These are phyloP conservation scores for Aspergillus kassunensis DNA, from an alignment of 495 filamentous ascomycete species.

Conservation along the genomic window DNA sequence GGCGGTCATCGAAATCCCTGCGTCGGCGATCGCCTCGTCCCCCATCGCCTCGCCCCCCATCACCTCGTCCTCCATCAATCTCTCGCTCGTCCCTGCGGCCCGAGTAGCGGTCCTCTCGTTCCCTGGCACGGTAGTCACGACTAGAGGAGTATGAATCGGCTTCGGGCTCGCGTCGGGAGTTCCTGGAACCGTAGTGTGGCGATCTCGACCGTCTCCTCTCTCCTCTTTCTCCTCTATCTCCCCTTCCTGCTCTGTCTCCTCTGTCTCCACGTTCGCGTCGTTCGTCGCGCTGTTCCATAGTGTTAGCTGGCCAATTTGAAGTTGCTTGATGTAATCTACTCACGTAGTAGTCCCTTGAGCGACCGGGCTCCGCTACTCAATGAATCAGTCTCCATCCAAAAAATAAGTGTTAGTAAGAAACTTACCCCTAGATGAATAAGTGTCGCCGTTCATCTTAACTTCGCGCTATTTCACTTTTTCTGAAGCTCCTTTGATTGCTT, in stretches of 20 bases:
- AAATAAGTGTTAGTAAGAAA: neutral
- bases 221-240: constrained; percentile 37
- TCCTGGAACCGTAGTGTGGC: constrained; percentile 61
- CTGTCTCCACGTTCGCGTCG: constrained; percentile 46
- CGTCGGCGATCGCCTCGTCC: constrained; percentile 59
- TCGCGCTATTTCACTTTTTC: constrained; percentile 10
- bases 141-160: constrained; percentile 86
- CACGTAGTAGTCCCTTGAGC: constrained; percentile 73
- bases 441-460: constrained; percentile 80
- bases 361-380: constrained; percentile 53
- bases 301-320: constrained; percentile 1
- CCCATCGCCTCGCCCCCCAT: constrained; percentile 57
- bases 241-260: constrained; percentile 35
- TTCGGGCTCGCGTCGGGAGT: constrained; percentile 61
- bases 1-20: constrained; percentile 61
- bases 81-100: constrained; percentile 60
- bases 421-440: constrained; percentile 76
- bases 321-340: constrained; percentile 22
- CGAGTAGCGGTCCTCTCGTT: constrained; percentile 84
- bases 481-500: constrained; percentile 8
- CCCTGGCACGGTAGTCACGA: constrained; percentile 82
- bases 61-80: constrained; percentile 69
- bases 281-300: constrained; percentile 48
- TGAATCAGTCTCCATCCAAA: constrained; percentile 13
- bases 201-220: constrained; percentile 73